Base-by-base conservation (phyloP, 1,284 basidiomycete species). In the Meripilus lineatus region DNA sequence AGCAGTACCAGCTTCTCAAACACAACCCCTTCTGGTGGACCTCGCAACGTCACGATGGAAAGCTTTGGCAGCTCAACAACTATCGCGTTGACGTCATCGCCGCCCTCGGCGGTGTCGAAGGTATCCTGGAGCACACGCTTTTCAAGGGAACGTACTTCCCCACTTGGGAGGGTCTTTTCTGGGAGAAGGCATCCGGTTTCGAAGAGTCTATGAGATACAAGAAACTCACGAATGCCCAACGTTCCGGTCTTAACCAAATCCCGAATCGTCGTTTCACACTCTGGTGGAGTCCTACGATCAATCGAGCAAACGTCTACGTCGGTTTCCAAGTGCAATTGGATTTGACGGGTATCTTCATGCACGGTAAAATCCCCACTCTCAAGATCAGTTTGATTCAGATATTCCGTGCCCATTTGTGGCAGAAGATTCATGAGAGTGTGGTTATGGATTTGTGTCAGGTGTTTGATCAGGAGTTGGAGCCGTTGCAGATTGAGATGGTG, bases 361-460 rank as follows among this genome's bases (percentile, higher is more conserved):
- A 96, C 67, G 94, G 93, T 58, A 98, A 99, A 74, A 94, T 99
- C 55, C 95, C 96, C 4, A 98, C 95, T 4, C 71, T 95, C 55
- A 95, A 96, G 74, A 96, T 97, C 67, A 94, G 89, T 68, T 83
- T 95, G 69, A 99, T 99, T 58, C 95, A 99, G 63, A 96, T 99
- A 58, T 99, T 99, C 91, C 90, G 95, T 71, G 96, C 96, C 42
- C 96, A 99, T 67, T 81, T 99, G 74, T 99, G 96, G 96, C 95
- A 99, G 71, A 96, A 95, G 71, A 92, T 89, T 56, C 85, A 89
- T 58, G 83, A 88, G 66, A 91, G 88, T 58, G 91, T 98, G 37
- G 91, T 94, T 54, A 97, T 97, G 94, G 95, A 98, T 73, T 67
- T 97, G 77, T 95, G 93, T 70, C 95, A 99, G 77, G 95, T 99